Base-by-base conservation (phyloP, 2,329 filamentous ascomycete genomes). In the Botrytis medusae region DNA sequence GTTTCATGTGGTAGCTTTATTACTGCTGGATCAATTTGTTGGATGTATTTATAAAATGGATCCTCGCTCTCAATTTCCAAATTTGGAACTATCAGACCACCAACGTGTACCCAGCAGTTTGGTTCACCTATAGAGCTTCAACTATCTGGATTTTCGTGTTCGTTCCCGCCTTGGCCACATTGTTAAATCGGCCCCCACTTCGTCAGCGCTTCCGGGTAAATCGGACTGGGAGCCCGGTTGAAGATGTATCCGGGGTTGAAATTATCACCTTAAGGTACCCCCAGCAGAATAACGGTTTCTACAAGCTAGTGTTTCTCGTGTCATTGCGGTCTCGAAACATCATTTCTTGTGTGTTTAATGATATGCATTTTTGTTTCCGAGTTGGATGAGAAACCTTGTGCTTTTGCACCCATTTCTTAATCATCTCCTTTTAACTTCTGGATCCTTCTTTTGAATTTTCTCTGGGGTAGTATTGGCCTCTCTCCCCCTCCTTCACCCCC, bases 1-100 rank as follows among this genome's bases (percentile, higher is more conserved):
- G 46, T 67, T 67, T 67, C 64, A 67, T 51, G 8, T 54, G 44
- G 8, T 54, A 37, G 64, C 44, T 37, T 51, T 51, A 10, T 67
- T 10, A n/a, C 25, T 54, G 14, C 25, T 22, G 32, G 25, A 9
- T 37, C n/a, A 48, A 51, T n/a, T 65, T 65, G 10, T 14, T 10
- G 25, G n/a, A 51, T 9, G 2, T 18, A 48, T 67, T 0, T 51
- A 65, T 5, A 65, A 44, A 32, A 22, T 18, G 44, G 22, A 51
- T 51, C 22, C 16, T 40, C 46, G 32, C 22, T 67, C 8, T 54
- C 14, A 4, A 18, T 63, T 4, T 44, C n/a, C 25, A 32, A 63
- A 18, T 63, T 63, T 29, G n/a, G 40, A 63, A 44, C 37, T 18
- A 29, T 57, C 51, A 57, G 29, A 25, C 34, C 37, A 67, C 51